Conservation (phyloP, 2,329 filamentous ascomycete genomes). For the Beauveria medogensis region DNA sequence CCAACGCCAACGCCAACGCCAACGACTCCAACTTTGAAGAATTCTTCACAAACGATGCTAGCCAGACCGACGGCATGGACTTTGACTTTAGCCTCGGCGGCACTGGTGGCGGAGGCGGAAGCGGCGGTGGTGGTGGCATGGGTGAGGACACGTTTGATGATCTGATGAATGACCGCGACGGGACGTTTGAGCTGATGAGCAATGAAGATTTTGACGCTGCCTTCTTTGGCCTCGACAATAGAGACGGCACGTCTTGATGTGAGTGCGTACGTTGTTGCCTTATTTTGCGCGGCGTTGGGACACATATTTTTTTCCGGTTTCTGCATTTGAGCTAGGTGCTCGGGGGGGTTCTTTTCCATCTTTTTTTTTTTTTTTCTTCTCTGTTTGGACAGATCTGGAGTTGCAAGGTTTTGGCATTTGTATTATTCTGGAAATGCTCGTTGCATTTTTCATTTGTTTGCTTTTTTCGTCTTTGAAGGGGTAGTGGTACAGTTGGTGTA, state of each 20-base stretch:
- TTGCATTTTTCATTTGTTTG: not conserved
- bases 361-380: not conserved
- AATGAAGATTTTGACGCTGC: slow-evolving; percentile 40
- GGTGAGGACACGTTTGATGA: slow-evolving; percentile 40
- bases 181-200: slow-evolving; percentile 32
- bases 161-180: slow-evolving; percentile 36
- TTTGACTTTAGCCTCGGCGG: slow-evolving; percentile 29
- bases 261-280: not conserved
- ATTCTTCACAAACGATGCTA: slow-evolving; percentile 37
- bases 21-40: slow-evolving; percentile 30
- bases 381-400: not conserved
- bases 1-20: slow-evolving; percentile 15
- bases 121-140: slow-evolving; percentile 17
- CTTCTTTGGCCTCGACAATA: slow-evolving; percentile 33
- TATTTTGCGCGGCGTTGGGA: not conserved
- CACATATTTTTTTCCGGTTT: not conserved
- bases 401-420: not conserved
- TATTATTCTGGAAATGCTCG: not conserved
- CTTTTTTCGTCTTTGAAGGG: not conserved
- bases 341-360: not conserved
- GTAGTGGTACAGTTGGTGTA: not conserved
- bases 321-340: slow-evolving; percentile 3
- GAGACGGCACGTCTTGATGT: slow-evolving; percentile 13
- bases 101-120: slow-evolving; percentile 15
- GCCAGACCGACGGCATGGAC: slow-evolving; percentile 31